Evolutionary conservation across 306 rosid genomes (phyloP).

Genomic region (Lupinus albus): DNA sequence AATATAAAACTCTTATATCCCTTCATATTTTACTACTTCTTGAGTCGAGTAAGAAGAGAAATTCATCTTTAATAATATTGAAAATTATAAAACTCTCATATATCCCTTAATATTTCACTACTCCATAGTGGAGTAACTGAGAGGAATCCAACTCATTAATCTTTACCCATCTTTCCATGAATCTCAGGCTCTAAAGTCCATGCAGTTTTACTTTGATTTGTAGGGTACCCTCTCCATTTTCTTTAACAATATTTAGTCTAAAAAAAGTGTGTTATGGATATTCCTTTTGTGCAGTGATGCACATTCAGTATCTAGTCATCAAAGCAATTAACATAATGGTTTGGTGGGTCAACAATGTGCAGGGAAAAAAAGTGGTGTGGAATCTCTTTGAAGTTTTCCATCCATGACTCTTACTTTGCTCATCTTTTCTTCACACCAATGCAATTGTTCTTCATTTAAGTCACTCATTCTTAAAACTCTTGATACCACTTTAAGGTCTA

Average conservation of each 20-base stretch:
- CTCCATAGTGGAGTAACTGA: too few relatives aligned
- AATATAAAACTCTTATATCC: too few relatives aligned
- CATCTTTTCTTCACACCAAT: slow-evolving; percentile 97
- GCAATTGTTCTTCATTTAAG: slow-evolving; percentile 71
- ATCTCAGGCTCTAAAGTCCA: slow-evolving; percentile 59
- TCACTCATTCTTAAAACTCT: slow-evolving; percentile 82
- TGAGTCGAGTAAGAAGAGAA: too few relatives aligned
- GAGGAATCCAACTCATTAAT: too few relatives aligned
- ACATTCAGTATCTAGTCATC: slow-evolving; percentile 72
- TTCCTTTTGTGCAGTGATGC: slow-evolving; percentile 62
- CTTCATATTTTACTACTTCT: too few relatives aligned
- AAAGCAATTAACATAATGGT: slow-evolving; percentile 40
- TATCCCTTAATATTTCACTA: too few relatives aligned
- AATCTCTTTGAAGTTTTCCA: slow-evolving; percentile 88
- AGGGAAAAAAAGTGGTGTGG: slow-evolving; percentile 90
- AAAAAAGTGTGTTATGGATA: slow-evolving; percentile 65
- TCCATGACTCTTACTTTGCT: slow-evolving; percentile 80
- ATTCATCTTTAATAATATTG: too few relatives aligned
- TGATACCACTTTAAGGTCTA: slow-evolving; percentile 82
- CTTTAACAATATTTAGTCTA: slow-evolving; percentile 54
- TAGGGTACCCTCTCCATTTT: slow-evolving; percentile 47
- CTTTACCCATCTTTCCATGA: slow-evolving; percentile 46
- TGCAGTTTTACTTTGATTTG: slow-evolving; percentile 57
- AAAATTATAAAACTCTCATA: too few relatives aligned
- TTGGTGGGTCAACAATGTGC: slow-evolving; percentile 62